Evolutionary conservation across 106 monocot genomes (phyloP).

Genomic region (Platanthera guangdongensis): DNA sequence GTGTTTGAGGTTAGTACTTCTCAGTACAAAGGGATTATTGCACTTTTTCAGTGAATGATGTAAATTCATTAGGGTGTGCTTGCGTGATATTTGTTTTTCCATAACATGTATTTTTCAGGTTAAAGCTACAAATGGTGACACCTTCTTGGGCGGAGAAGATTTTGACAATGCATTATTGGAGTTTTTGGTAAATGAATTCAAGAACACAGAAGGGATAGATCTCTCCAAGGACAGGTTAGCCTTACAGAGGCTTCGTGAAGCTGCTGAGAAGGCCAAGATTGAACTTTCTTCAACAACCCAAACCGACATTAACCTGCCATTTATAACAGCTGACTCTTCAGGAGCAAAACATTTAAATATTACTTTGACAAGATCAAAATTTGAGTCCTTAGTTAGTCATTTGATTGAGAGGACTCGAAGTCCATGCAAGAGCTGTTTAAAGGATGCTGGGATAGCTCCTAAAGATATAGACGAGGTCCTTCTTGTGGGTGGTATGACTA

Average conservation of each 20-base stretch:
- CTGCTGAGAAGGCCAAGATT: constrained; percentile 85
- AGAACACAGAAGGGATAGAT: constrained; percentile 65
- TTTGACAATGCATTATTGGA: constrained; percentile 80
- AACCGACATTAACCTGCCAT: constrained; percentile 77
- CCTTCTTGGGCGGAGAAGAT: constrained; percentile 86
- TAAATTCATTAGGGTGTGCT: not conserved
- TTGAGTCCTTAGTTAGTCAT: constrained; percentile 55
- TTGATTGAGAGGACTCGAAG: constrained; percentile 67
- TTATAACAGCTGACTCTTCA: constrained; percentile 75
- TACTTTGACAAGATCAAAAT: constrained; percentile 77
- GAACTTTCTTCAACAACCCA: constrained; percentile 86
- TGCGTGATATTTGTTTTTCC: not conserved
- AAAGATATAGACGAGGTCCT: constrained; percentile 86
- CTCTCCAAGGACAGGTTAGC: constrained; percentile 73
- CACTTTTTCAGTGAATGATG: not conserved
- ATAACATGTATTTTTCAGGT: constrained; percentile 29
- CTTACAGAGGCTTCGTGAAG: constrained; percentile 73
- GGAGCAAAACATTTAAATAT: constrained; percentile 84
- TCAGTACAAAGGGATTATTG: too few species aligned
- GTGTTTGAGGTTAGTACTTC: constrained; percentile 62
- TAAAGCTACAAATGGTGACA: constrained; percentile 90
- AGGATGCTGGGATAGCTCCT: constrained; percentile 55
- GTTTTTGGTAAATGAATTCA: constrained; percentile 68
- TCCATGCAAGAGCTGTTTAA: constrained; percentile 77
- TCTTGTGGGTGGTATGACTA: constrained; percentile 86